These are phyloP conservation scores for Alloteropsis angusta DNA, from an alignment of 202 grass and related monocot genomes.

Conservation along the genomic window DNA sequence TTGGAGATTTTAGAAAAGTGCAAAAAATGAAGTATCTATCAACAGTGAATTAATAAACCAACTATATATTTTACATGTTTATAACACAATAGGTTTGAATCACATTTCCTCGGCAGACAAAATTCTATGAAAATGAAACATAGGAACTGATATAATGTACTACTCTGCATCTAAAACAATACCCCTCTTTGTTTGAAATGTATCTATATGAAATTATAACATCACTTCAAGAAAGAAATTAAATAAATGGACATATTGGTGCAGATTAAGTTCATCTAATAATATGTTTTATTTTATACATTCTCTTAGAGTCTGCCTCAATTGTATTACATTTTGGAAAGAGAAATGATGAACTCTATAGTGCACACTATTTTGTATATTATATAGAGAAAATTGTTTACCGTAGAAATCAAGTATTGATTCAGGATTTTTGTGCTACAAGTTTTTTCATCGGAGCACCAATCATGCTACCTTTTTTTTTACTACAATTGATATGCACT, in stretches of 20 bases:
- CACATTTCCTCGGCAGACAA: not conserved
- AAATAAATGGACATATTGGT: not conserved
- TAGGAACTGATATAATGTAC: not conserved
- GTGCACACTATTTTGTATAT: not conserved
- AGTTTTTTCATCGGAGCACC: not conserved
- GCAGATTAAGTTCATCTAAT: not conserved
- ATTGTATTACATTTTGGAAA: not conserved
- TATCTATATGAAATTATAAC: not conserved
- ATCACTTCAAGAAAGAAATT: not conserved
- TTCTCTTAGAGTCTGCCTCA: not conserved
- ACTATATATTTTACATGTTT: not conserved
- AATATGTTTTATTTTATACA: not conserved
- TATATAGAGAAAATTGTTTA: not conserved
- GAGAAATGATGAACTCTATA: not conserved
- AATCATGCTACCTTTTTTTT: not conserved
- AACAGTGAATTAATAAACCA: not conserved
- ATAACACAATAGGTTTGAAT: not conserved
- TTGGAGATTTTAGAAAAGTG: not conserved
- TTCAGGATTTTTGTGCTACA: not conserved
- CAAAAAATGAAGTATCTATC: not conserved
- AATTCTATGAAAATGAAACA: not conserved
- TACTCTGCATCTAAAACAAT: not conserved
- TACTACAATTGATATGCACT: not conserved
- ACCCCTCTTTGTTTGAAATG: not conserved
- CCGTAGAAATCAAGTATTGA: not conserved